Percentiles rank a stretch among this genome's conserved stretches.
These are phyloP conservation scores for Amanita inopinata DNA, from an alignment of 768 basidiomycete species.

Conservation along the genomic window DNA sequence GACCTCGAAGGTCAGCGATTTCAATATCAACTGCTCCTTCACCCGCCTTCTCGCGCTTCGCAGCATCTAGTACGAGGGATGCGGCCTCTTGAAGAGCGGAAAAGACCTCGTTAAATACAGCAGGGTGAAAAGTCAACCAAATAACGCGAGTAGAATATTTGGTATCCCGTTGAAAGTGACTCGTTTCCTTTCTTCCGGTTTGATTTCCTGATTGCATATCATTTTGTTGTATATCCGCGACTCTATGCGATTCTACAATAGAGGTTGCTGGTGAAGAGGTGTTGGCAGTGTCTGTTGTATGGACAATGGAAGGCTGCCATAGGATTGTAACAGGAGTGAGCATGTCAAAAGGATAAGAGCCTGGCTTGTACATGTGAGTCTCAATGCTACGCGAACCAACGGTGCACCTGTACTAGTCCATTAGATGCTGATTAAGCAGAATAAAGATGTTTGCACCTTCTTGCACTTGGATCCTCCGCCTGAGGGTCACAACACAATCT, in stretches of 20 bases:
- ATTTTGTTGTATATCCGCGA: too few relatives aligned
- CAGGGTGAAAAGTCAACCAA: slow-evolving; percentile 80
- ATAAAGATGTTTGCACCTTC: slow-evolving; percentile 33
- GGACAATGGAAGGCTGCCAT: slow-evolving; percentile 44
- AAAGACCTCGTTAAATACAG: slow-evolving; percentile 49
- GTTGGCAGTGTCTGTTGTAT: slow-evolving; percentile 1
- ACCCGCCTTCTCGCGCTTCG: slow-evolving; percentile 16
- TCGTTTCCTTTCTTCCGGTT: slow-evolving; percentile 24
- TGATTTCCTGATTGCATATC: slow-evolving; percentile 16
- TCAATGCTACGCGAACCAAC: slow-evolving; percentile 58
- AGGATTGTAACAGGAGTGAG: slow-evolving; percentile 65
- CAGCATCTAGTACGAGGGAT: slow-evolving; percentile 36
- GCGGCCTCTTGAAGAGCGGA: slow-evolving; percentile 40
- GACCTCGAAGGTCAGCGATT: slow-evolving; percentile 60
- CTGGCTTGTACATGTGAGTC: slow-evolving; percentile 55
- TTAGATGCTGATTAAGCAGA: slow-evolving; percentile 2
- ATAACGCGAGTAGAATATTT: slow-evolving; percentile 28
- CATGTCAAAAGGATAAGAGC: slow-evolving; percentile 56
- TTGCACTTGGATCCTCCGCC: slow-evolving; percentile 46
- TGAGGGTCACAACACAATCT: slow-evolving; percentile 57
- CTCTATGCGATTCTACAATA: too few relatives aligned
- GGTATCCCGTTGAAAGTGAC: slow-evolving; percentile 13
- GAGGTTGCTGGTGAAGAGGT: too few relatives aligned
- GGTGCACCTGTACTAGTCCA: slow-evolving; percentile 36
- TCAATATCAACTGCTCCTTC: slow-evolving; percentile 37